Percentiles rank a stretch among this genome's conserved stretches.
Evolutionary conservation across 2,329 filamentous ascomycete genomes (phyloP).

Genomic region (Aspergillus sp.): DNA sequence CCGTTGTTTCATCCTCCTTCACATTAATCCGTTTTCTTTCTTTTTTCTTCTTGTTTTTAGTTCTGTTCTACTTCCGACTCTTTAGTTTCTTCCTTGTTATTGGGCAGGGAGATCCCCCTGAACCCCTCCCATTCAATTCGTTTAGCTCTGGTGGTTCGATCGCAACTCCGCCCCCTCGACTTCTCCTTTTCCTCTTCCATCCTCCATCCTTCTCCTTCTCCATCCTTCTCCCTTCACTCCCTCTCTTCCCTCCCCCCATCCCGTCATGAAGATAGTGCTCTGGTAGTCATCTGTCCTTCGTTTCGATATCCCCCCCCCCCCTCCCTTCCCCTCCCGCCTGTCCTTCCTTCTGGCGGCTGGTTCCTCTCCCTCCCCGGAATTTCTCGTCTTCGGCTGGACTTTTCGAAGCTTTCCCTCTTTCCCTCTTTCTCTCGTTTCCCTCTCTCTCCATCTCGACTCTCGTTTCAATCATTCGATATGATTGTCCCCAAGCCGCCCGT

Average conservation of each 20-base stretch:
- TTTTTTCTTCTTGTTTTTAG: too few relatives aligned
- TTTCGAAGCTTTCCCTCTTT: conserved; percentile 17
- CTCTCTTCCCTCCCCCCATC: conserved; percentile 3
- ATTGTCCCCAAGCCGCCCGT: conserved; percentile 67
- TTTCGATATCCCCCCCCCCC: conserved; percentile 15
- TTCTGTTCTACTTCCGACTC: too few relatives aligned
- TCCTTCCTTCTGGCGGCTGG: conserved; percentile 23
- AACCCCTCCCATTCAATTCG: conserved; percentile 5
- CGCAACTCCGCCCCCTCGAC: neutral
- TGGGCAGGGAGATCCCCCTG: too few relatives aligned
- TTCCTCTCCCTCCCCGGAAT: conserved; percentile 13
- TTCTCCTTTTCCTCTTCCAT: conserved; percentile 5
- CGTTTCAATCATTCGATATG: conserved; percentile 51
- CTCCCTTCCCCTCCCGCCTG: conserved; percentile 10
- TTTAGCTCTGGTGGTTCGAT: neutral
- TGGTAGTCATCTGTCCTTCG: conserved; percentile 26
- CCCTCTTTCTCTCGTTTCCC: too few relatives aligned
- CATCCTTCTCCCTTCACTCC: neutral
- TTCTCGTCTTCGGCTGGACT: conserved; percentile 27
- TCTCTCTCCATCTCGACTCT: neutral
- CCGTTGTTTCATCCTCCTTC: conserved; percentile 19
- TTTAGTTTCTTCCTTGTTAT: too few relatives aligned
- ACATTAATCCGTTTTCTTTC: too few relatives aligned
- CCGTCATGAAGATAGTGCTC: conserved; percentile 36
- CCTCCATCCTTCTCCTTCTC: neutral